Evolutionary conservation across 148 eudicot genomes (phyloP).

Genomic region (Mesembryanthemum crystallinum): DNA sequence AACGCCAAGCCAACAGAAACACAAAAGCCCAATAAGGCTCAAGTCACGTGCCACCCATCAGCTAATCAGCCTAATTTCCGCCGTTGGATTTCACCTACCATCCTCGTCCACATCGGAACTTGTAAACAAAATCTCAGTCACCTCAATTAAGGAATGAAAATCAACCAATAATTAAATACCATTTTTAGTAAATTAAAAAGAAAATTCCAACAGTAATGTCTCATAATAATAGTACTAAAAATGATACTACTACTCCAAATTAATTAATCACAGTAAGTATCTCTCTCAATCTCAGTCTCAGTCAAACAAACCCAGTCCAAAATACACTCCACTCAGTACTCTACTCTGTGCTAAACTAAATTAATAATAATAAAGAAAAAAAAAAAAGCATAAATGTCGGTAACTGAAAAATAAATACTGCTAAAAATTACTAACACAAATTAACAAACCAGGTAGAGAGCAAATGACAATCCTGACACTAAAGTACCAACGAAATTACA

Average conservation of each 20-base stretch:
- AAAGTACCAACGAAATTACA: constrained; percentile 32
- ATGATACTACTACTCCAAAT: not conserved
- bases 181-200: not conserved
- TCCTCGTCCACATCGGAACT: not conserved
- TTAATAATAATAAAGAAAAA: not conserved
- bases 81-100: constrained; percentile 12
- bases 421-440: constrained; percentile 12
- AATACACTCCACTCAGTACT: not conserved
- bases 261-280: constrained; percentile 25
- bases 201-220: too few species aligned
- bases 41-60: not conserved
- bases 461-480: constrained; percentile 39
- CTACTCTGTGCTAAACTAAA: not conserved
- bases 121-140: not conserved
- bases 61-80: not conserved
- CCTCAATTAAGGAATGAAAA: not conserved
- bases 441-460: not conserved
- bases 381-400: not conserved
- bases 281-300: constrained; percentile 6
- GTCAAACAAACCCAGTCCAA: not conserved
- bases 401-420: not conserved
- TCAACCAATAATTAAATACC: not conserved
- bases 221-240: too few species aligned
- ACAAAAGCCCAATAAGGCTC: not conserved
- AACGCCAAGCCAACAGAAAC: not conserved